Conservation (phyloP, 2,329 filamentous ascomycete species). For the Sphaerostilbella broomeana region DNA sequence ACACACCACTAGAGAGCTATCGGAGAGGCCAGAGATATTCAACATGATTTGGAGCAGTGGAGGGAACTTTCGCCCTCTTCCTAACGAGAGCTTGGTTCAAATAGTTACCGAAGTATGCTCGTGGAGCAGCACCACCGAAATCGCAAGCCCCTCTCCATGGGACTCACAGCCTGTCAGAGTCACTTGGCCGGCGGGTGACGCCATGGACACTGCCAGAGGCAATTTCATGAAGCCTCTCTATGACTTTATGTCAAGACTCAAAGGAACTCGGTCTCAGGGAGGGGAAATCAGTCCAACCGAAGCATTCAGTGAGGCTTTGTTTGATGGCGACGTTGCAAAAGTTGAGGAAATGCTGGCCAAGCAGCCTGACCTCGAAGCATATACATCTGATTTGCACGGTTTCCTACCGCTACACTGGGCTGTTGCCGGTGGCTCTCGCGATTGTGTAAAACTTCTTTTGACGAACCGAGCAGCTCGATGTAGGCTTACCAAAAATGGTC, state of each 20-base stretch:
- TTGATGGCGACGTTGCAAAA: background rate
- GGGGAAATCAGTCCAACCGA: background rate
- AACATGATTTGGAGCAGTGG: background rate
- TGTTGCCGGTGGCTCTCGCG: slow-evolving; percentile 1
- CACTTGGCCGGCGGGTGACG: background rate
- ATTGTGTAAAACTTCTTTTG: background rate
- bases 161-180: background rate
- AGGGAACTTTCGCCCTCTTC: background rate
- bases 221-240: slow-evolving; percentile 6
- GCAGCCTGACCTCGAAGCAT: background rate
- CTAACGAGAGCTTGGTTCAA: background rate
- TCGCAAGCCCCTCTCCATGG: background rate
- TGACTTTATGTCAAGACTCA: slow-evolving; percentile 1
- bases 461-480: background rate
- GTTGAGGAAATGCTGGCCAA: background rate
- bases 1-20: background rate
- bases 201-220: background rate
- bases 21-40: background rate
- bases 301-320: slow-evolving; percentile 3
- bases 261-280: background rate
- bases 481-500: background rate
- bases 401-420: slow-evolving; percentile 9
- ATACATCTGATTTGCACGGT: slow-evolving; percentile 2
- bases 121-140: background rate
- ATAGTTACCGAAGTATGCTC: slow-evolving; percentile 1